Evolutionary conservation across 2,329 filamentous ascomycete species (phyloP).

Genomic region (Coniochaeta sp.): DNA sequence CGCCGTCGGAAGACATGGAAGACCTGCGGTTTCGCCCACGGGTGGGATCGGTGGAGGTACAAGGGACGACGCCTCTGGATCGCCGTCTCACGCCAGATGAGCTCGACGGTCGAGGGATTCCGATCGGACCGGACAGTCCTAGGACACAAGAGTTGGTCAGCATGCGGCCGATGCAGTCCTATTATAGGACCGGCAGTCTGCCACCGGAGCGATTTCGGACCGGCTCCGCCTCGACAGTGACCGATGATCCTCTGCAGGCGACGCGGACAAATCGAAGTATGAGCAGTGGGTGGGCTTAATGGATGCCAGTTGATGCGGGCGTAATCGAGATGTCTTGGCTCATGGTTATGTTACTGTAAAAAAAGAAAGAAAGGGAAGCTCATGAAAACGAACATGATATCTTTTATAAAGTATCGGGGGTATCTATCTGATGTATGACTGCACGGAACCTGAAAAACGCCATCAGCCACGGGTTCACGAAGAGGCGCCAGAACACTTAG

Average conservation of each 20-base stretch:
- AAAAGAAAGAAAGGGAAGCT: neutral
- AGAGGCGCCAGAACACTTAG: neutral
- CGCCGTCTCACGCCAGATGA: neutral
- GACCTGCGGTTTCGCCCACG: neutral
- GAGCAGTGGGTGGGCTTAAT: neutral
- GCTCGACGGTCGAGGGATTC: neutral
- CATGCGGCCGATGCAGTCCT: neutral
- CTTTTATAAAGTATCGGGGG: neutral
- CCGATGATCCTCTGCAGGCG: neutral
- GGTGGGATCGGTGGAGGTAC: neutral
- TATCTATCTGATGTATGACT: conserved; percentile 1
- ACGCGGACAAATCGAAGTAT: neutral
- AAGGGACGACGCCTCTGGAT: neutral
- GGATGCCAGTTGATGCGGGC: neutral
- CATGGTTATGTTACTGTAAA: neutral
- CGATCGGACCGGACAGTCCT: neutral
- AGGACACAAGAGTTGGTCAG: neutral
- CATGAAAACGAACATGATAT: neutral
- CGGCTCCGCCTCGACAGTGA: neutral
- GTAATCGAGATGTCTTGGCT: neutral
- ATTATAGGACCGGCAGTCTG: too few species aligned
- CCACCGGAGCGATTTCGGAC: neutral
- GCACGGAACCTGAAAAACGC: neutral
- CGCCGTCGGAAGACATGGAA: neutral
- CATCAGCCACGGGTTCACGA: neutral